Conservation (phyloP, 2,329 filamentous ascomycete genomes). For the Phyllosticta paracitricarpa region DNA sequence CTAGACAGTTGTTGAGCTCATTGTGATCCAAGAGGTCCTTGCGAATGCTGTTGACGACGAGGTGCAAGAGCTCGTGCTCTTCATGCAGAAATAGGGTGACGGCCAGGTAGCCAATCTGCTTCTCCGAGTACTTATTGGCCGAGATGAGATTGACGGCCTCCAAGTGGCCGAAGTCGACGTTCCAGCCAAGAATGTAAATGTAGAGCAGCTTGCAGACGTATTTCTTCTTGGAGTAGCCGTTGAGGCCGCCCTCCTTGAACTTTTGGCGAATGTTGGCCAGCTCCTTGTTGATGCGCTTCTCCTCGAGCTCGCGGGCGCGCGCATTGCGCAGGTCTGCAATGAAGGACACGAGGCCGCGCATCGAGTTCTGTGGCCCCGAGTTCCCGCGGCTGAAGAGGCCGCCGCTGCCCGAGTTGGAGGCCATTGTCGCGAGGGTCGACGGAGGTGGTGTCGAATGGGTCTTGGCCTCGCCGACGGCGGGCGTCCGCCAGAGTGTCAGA, state of each 20-base stretch:
- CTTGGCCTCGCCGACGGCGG: slow-evolving; percentile 9
- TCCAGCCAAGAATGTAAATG: slow-evolving; percentile 98
- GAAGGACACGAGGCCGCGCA: slow-evolving; percentile 71
- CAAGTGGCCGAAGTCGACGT: slow-evolving; percentile 96
- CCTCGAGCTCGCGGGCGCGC: slow-evolving; percentile 85
- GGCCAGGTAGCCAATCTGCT: slow-evolving; percentile 96
- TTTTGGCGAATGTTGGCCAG: slow-evolving; percentile 97
- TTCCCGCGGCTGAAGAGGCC: slow-evolving; percentile 32
- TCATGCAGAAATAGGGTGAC: slow-evolving; percentile 97
- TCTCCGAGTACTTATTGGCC: slow-evolving; percentile 94
- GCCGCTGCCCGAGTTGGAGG: slow-evolving; percentile 25
- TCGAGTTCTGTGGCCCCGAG: slow-evolving; percentile 31
- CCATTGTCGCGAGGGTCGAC: slow-evolving; percentile 19
- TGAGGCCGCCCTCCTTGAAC: slow-evolving; percentile 90
- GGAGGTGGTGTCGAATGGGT: neutral
- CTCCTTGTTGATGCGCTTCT: slow-evolving; percentile 99
- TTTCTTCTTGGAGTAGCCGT: slow-evolving; percentile 99
- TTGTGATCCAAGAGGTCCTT: slow-evolving; percentile 93
- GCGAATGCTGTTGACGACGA: slow-evolving; percentile 96
- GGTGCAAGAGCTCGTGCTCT: slow-evolving; percentile 86
- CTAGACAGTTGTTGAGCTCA: slow-evolving; percentile 94
- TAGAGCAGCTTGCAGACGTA: slow-evolving; percentile 99
- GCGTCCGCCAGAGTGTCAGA: slow-evolving; percentile 1
- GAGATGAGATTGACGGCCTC: slow-evolving; percentile 98
- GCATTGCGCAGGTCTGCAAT: slow-evolving; percentile 95